Evolutionary conservation across 1,284 basidiomycete genomes (phyloP).

Genomic region (Albatrellus sp.): DNA sequence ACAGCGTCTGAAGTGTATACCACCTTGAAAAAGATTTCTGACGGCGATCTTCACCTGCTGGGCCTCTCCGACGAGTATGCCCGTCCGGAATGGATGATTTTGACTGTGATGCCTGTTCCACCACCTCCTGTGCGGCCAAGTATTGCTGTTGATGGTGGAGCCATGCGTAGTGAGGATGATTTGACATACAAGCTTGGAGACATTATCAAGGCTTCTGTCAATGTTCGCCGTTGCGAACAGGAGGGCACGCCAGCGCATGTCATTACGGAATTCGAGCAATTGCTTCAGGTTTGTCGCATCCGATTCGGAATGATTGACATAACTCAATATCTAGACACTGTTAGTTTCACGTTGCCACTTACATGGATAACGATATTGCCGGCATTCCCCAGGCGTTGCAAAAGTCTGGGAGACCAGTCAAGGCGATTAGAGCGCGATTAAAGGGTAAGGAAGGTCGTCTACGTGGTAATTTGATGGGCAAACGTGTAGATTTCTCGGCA

Average conservation of each 20-base stretch:
- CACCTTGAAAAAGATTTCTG: conserved; percentile 87
- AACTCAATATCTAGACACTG: conserved; percentile 6
- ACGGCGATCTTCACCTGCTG: conserved; percentile 82
- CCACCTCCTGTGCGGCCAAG: conserved; percentile 97
- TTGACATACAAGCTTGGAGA: conserved; percentile 98
- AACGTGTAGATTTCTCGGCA: conserved; percentile 98
- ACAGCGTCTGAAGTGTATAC: conserved; percentile 86
- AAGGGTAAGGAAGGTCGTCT: conserved; percentile 99
- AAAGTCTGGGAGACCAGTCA: conserved; percentile 95
- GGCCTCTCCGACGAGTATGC: conserved; percentile 95
- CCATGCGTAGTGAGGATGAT: conserved; percentile 95
- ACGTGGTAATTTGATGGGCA: conserved; percentile 98
- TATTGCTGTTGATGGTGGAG: conserved; percentile 92
- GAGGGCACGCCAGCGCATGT: conserved; percentile 97
- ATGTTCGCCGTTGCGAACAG: conserved; percentile 86
- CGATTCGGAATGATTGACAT: conserved; percentile 2
- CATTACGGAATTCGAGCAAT: conserved; percentile 91
- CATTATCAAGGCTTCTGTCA: conserved; percentile 92
- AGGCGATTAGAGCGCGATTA: conserved; percentile 94
- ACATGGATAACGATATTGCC: conserved; percentile 99
- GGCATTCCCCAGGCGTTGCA: conserved; percentile 96
- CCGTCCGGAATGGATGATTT: conserved; percentile 98
- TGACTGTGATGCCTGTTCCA: conserved; percentile 95
- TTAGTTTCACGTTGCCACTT: conserved; percentile 95
- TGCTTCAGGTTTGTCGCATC: conserved; percentile 61